Base-by-base conservation (phyloP, 495 filamentous ascomycete genomes). In the Venustampulla echinocandica region DNA sequence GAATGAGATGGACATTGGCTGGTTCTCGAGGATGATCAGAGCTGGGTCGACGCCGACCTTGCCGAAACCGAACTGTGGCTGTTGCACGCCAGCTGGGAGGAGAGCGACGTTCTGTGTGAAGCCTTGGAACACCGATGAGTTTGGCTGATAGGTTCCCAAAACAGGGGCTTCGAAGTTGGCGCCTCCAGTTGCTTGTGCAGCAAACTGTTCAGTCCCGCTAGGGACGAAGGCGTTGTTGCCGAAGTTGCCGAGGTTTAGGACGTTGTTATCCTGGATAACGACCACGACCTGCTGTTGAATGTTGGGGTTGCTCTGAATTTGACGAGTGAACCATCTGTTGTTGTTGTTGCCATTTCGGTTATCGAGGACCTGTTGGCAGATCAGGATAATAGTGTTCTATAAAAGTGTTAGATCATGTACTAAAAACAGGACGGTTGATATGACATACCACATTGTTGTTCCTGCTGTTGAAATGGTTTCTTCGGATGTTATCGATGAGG, bases 381-480 rank as follows among this genome's bases (percentile, higher is more conserved):
- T 42, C 7, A 53, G 36, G 19, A 52, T 27, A 6, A 59, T 42
- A 19, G 53, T 59, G 33, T 59, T 55, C 56, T 59, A 23, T 9
- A 9, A 9, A 42, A n/a, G n/a, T 50, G 17, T 47, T 40, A 40
- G 37, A 6, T 22, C n/a, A n/a, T 59, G 33, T 59, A 53, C 56
- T 59, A 23, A 2, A 9, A 9, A 42, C n/a, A 30, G 46, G 17
- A 44, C 22, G 22, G 37, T n/a, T 22, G 5, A 9, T 40, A 21
- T 10, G 7, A 57, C 56, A 24, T 42, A 55, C 49, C 37, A 55
- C 55, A 33, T 55, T 49, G 45, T 43, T 53, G 45, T 59, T 55
- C 10, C 37, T 44, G 20, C 52, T 50, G 14, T 40, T 50, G 42
- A 49, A 52, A 19, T 54, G 54, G 18, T 58, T 58, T 24, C 28